A percentile compares a stretch with the other conserved stretches of the same genome.
phyloP scores from a whole-genome alignment of 1,139 yeast species.

The Candida smagusa region DNA sequence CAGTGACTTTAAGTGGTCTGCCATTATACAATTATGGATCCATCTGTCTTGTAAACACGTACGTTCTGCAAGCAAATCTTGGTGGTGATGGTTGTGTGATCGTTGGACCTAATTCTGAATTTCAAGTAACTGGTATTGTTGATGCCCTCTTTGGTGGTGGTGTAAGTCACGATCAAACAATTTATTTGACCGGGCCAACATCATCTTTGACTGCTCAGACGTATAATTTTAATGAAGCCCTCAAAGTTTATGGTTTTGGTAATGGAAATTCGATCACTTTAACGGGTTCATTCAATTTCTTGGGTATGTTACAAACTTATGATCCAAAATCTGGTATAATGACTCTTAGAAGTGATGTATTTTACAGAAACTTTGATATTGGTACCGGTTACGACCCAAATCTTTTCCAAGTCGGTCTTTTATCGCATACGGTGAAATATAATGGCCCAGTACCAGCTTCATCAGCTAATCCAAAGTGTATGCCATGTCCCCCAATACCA shows the following conservation, averaged over 20 bases:
- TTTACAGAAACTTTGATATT: conserved; percentile 12
- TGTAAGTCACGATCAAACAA: conserved; percentile 7
- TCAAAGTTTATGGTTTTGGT: conserved; percentile 29
- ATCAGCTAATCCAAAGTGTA: conserved; percentile 13
- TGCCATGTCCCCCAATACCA: conserved; percentile 13
- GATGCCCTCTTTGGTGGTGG: no score
- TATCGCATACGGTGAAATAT: conserved; percentile 10
- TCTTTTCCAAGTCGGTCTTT: conserved; percentile 10
- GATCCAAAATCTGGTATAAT: conserved; percentile 14
- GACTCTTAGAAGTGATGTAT: conserved; percentile 6
- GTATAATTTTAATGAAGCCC: conserved; percentile 16
- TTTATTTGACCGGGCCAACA: conserved; percentile 9
- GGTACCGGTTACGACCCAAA: conserved; percentile 19
- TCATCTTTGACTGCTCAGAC: conserved; percentile 12
- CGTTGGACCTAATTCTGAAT: conserved; percentile 7
- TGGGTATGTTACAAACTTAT: conserved; percentile 9
- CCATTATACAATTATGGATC: conserved; percentile 16
- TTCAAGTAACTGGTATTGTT: conserved; percentile 9
- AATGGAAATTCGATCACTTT: conserved; percentile 24
- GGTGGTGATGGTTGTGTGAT: conserved; percentile 15
- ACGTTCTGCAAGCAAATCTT: conserved; percentile 10
- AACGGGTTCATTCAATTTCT: conserved; percentile 11
- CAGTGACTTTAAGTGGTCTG: conserved; percentile 17
- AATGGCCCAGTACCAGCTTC: conserved; percentile 4
- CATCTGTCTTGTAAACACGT: conserved; percentile 13